phyloP scores from a whole-genome alignment of 208 protist species.

The Entamoeba invadens region DNA sequence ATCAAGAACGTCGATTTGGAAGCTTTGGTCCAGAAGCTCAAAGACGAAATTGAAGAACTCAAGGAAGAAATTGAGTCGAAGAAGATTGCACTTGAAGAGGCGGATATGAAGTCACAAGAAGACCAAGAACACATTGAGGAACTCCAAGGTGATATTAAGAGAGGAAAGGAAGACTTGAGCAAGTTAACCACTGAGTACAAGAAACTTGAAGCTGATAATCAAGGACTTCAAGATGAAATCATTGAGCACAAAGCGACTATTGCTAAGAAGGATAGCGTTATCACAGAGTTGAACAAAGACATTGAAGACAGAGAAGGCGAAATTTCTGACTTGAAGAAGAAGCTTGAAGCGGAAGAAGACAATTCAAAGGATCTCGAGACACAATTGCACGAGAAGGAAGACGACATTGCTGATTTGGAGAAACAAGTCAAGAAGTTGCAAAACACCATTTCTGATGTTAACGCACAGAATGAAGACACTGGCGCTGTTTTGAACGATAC shows the following conservation, averaged over 20 bases:
- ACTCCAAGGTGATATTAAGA: background rate
- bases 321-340: background rate
- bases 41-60: constrained; percentile 31
- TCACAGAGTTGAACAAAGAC: background rate
- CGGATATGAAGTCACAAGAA: constrained; percentile 19
- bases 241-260: background rate
- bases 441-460: background rate
- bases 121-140: background rate
- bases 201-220: too few relatives aligned
- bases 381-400: background rate
- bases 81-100: constrained; percentile 17
- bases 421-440: background rate
- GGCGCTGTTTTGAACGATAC: background rate
- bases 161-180: background rate
- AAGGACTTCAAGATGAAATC: background rate
- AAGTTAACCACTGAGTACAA: background rate
- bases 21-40: constrained; percentile 31
- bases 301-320: background rate
- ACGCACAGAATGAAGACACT: background rate
- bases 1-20: constrained; percentile 22
- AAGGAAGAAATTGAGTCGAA: constrained; percentile 38
- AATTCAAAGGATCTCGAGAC: too few relatives aligned
- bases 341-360: background rate
- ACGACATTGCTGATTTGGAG: background rate
- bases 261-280: constrained; percentile 6